These are phyloP conservation scores for Microbotryum lychnidis-dioicae DNA, from an alignment of 1,284 basidiomycete species.

Conservation along the genomic window DNA sequence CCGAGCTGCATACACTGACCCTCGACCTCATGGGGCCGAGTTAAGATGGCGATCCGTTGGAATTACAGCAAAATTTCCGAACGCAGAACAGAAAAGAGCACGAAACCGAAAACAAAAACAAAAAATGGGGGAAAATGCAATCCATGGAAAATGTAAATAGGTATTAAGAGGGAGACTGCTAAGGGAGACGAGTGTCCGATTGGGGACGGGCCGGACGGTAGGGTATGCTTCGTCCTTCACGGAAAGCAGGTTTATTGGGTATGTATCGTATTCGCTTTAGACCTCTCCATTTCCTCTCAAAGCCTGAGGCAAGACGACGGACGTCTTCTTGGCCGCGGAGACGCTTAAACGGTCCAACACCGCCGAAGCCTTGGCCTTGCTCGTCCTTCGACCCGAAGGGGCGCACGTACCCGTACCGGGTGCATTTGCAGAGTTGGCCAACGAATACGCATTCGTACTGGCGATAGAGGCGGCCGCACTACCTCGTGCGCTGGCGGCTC, in stretches of 20 bases:
- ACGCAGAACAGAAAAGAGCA: too few relatives aligned
- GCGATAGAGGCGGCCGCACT: constrained; percentile 6
- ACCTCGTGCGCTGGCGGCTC: neutral
- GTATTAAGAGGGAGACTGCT: neutral
- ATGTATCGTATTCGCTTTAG: too few relatives aligned
- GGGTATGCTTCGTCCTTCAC: neutral
- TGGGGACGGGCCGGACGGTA: neutral
- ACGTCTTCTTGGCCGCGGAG: neutral
- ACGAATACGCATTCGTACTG: constrained; percentile 1
- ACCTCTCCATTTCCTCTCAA: neutral
- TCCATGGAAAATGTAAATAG: neutral
- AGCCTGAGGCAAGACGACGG: neutral
- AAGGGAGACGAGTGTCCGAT: neutral
- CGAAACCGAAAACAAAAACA: too few relatives aligned
- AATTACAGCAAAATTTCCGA: too few relatives aligned
- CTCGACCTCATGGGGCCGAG: too few relatives aligned
- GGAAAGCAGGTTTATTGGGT: neutral
- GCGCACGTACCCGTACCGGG: neutral
- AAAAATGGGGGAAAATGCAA: neutral
- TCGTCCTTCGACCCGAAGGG: neutral
- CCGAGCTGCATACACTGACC: too few relatives aligned
- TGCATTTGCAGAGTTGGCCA: neutral
- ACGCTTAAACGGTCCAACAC: constrained; percentile 2
- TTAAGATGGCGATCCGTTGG: too few relatives aligned
- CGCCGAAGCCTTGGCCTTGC: neutral